Percentiles rank a stretch among this genome's conserved stretches.
phyloP scores from a whole-genome alignment of 768 basidiomycete species.

The Infundibulicybe gibba region DNA sequence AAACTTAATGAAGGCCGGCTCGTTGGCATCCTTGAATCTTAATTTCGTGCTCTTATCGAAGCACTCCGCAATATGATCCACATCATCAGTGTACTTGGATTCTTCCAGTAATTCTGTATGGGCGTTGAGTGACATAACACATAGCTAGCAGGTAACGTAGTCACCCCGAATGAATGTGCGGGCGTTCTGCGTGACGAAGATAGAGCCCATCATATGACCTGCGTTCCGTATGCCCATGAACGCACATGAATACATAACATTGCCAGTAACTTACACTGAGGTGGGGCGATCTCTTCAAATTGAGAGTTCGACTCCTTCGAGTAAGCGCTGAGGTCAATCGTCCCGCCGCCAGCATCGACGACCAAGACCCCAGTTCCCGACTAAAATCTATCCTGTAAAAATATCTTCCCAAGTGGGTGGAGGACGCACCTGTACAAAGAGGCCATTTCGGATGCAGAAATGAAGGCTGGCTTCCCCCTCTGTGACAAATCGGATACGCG shows the following conservation, averaged over 20 bases:
- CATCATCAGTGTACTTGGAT: slow-evolving; percentile 36
- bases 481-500: slow-evolving; percentile 50
- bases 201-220: slow-evolving; percentile 48
- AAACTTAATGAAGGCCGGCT: slow-evolving; percentile 45
- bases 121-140: neutral
- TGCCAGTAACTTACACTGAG: slow-evolving; percentile 29
- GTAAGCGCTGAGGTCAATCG: slow-evolving; percentile 55
- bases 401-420: too few relatives aligned
- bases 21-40: slow-evolving; percentile 31
- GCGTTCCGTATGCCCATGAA: neutral
- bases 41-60: slow-evolving; percentile 49
- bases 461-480: slow-evolving; percentile 64
- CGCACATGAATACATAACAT: neutral
- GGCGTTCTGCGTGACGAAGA: slow-evolving; percentile 41
- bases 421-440: slow-evolving; percentile 8
- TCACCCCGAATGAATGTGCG: slow-evolving; percentile 30
- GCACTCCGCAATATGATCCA: slow-evolving; percentile 32
- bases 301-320: slow-evolving; percentile 19
- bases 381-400: slow-evolving; percentile 16
- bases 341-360: slow-evolving; percentile 61
- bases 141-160: neutral
- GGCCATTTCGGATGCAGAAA: slow-evolving; percentile 40
- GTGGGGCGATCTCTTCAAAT: slow-evolving; percentile 45
- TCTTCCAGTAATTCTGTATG: slow-evolving; percentile 30
- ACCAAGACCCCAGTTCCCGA: slow-evolving; percentile 42